These are phyloP conservation scores for Saksenaea oblongispora DNA, from an alignment of 371 early-diverging fungal species.

Conservation along the genomic window DNA sequence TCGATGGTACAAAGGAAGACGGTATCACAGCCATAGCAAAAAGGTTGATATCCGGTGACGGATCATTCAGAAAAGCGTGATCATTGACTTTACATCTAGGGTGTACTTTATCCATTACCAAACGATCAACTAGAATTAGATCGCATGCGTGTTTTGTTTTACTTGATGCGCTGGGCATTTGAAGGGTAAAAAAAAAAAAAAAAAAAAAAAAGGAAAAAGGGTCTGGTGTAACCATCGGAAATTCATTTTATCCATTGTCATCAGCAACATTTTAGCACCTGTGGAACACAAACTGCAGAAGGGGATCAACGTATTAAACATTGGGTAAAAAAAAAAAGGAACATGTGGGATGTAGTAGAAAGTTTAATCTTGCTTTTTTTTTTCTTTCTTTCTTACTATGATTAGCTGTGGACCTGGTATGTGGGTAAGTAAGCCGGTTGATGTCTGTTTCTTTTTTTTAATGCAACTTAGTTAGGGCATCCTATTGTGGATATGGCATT, in stretches of 20 bases:
- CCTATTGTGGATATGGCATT: slow-evolving; percentile 33
- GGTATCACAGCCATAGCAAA: slow-evolving; percentile 7
- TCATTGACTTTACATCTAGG: neutral
- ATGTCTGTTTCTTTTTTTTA: neutral
- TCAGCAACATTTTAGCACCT: slow-evolving; percentile 26
- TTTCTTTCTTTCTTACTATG: neutral
- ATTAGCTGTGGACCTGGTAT: slow-evolving; percentile 33
- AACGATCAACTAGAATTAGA: slow-evolving; percentile 35
- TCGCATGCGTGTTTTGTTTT: slow-evolving; percentile 24
- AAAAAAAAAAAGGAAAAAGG: neutral
- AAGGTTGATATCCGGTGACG: neutral
- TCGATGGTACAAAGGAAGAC: slow-evolving; percentile 34
- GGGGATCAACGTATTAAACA: slow-evolving; percentile 25
- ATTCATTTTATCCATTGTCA: neutral
- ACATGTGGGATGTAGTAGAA: neutral
- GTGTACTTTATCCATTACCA: slow-evolving; percentile 13
- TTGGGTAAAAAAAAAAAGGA: slow-evolving; percentile 21
- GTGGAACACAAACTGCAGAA: slow-evolving; percentile 16
- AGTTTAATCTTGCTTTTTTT: neutral
- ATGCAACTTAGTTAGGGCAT: slow-evolving; percentile 21
- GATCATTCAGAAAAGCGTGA: neutral
- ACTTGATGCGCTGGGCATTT: slow-evolving; percentile 32
- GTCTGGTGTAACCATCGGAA: neutral
- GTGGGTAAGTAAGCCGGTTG: slow-evolving; percentile 20
- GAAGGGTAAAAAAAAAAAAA: slow-evolving; percentile 20